A percentile compares a stretch with the other conserved stretches of the same genome.
Conservation (phyloP, 441 rosid species). For the Aquilaria agallochum region DNA sequence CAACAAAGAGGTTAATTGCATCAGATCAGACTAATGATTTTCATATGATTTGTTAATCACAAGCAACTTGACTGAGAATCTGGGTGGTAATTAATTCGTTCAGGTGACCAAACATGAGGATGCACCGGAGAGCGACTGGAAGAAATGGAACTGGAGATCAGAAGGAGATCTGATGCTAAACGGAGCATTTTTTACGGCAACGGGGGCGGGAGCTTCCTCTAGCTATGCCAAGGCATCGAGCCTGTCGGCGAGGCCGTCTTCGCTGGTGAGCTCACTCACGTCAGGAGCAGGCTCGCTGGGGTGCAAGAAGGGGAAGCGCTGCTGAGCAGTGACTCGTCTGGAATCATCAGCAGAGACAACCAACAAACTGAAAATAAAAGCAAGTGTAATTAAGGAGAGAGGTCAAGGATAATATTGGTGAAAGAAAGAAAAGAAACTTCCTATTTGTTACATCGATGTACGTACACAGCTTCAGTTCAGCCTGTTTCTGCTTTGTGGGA, state of each 20-base stretch:
- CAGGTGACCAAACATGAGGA: constrained; percentile 67
- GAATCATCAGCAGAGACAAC: no score
- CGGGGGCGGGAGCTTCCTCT: constrained; percentile 54
- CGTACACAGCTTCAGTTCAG: background rate
- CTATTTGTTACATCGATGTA: no score
- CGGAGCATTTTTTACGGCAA: constrained; percentile 58
- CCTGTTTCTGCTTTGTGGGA: constrained; percentile 8
- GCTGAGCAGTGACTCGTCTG: constrained; percentile 18
- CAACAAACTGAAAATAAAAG: no score
- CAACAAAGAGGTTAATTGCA: constrained; percentile 38
- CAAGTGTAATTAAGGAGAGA: no score
- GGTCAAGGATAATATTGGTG: no score
- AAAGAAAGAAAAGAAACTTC: no score
- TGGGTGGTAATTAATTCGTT: background rate
- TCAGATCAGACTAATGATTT: background rate
- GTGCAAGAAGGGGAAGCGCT: constrained; percentile 44
- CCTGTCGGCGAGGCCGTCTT: constrained; percentile 56
- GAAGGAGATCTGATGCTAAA: constrained; percentile 58
- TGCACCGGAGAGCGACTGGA: constrained; percentile 45
- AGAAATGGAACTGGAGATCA: constrained; percentile 69
- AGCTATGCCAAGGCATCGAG: constrained; percentile 70
- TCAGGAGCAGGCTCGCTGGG: constrained; percentile 53
- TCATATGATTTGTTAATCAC: no score
- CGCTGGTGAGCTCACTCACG: constrained; percentile 44
- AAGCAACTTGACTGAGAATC: background rate